These are phyloP conservation scores for Crotalaria pallida DNA, from an alignment of 306 rosid species.

Conservation along the genomic window DNA sequence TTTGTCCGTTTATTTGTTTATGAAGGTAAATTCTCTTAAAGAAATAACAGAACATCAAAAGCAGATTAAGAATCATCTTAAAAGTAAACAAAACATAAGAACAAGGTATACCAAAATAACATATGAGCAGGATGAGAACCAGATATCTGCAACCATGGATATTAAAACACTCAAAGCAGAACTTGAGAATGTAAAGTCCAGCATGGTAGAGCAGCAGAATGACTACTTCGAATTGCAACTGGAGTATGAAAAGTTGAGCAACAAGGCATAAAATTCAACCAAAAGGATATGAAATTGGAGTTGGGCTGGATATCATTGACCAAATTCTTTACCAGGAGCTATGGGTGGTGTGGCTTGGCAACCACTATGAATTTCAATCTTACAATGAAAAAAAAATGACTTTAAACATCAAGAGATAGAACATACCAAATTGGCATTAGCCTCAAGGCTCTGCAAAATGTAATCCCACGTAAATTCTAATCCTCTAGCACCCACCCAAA, in stretches of 20 bases:
- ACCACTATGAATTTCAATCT: too few species aligned
- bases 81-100: constrained; percentile 14
- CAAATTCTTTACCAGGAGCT: too few species aligned
- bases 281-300: constrained; percentile 43
- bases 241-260: constrained; percentile 56
- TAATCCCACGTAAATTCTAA: too few species aligned
- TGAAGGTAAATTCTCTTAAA: neutral
- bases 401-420: too few species aligned
- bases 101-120: neutral
- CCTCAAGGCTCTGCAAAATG: too few species aligned
- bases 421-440: too few species aligned
- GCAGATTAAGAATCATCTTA: too few species aligned
- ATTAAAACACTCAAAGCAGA: constrained; percentile 56
- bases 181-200: constrained; percentile 59
- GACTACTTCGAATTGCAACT: constrained; percentile 74
- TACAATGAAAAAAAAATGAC: too few species aligned
- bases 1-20: too few species aligned
- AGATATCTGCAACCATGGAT: constrained; percentile 34
- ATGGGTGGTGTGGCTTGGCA: too few species aligned
- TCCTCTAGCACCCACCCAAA: too few species aligned
- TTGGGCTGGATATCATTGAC: constrained; percentile 24
- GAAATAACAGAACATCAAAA: too few species aligned
- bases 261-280: constrained; percentile 41
- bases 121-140: constrained; percentile 55
- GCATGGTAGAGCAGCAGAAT: constrained; percentile 61